Base-by-base conservation (phyloP, 495 filamentous ascomycete species). In the Echria macrotheca region DNA sequence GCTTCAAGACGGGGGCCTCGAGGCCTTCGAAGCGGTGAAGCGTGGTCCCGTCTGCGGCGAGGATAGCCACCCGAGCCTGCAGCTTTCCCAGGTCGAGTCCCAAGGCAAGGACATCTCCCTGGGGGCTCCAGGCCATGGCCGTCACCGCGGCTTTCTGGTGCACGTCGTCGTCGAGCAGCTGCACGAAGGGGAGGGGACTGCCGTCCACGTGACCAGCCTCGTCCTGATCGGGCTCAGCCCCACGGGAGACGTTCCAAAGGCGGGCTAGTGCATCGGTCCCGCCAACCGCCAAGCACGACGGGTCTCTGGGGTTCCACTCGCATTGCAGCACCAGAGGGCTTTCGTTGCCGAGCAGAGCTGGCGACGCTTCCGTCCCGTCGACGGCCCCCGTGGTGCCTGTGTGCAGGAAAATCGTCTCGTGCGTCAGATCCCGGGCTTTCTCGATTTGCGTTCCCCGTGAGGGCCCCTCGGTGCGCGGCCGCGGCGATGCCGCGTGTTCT, bases 261-360 rank as follows among this genome's bases (percentile, higher is more conserved):
- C 81, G 83, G 70, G 85, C 87, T 76, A 87, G 83, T 65, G 82
- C 79, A 65, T 89, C 83, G 59, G 73, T 77, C 59, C 87, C 86
- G 64, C 81, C 82, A 53, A 82, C 81, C 56, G 83, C 84, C 64
- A 94, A 75, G 62, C 87, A 69, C 28, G 78, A 82, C 51, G 87
- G 77, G 73, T 91, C 82, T 50, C 66, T 69, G 42, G 88, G 88
- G 58, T 85, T 87, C 85, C 87, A 94, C 65, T 82, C 72, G 68
- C 81, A 79, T 44, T 79, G 77, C 54, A 87, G 76, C 72, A 91
- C 67, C 50, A 78, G 66, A 64, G 74, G 72, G 60, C 69, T 71
- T 67, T 69, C 69, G 59, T 60, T 66, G 51, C 65, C 60, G 55
- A 53, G 59, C n/a, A n/a, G n/a, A 44, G 62, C 55, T 48, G 55